Evolutionary conservation across 768 basidiomycete genomes (phyloP), one percentile per base, ranked within the genome.

Genomic region (Kockovaella imperatae): DNA sequence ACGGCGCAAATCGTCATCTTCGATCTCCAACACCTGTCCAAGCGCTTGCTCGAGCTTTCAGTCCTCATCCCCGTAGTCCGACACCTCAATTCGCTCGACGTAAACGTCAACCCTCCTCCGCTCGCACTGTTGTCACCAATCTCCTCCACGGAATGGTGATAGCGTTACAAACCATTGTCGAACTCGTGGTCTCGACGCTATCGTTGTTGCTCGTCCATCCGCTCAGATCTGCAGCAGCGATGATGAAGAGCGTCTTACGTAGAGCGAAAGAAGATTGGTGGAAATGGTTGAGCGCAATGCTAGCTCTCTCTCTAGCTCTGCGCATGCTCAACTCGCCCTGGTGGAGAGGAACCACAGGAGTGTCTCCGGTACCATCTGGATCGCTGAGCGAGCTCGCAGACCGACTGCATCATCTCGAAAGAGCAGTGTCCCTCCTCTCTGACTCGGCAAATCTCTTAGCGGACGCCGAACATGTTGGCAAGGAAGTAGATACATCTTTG

Each of bases 361-460:
- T 54, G 3, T 54, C 53, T 14, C 51, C 53, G 11, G n/a, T 49
- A 4, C 62, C 64, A 5, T 62, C 70, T 14, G 60, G 53, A 1
- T 46, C 62, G n/a, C 60, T 72, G 49, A 64, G 66, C 23, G 62
- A 68, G 41, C 59, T 72, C 5, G 51, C 70, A 15, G 43, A 53
- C 6, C 52, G 72, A 20, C 52, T 73, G 10, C 45, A 62, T 1
- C 36, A 49, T 10, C 52, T 73, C 23, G 72, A 73, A 35, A 38
- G 54, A 3, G 53, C 57, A 2, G 49, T 68, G 2, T 50, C 52
- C 5, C 34, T 56, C 7, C 50, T 67, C 2, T 64, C 69, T 4
- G 36, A 31, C n/a, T 47, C 62, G 17, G 29, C 50, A 23, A 39
- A 43, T 35, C 17, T 48, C 5, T 28, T 52, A 11, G 48, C 44